These are phyloP conservation scores for Glomus cerebriforme DNA, from an alignment of 192 early-diverging fungal species.

Conservation along the genomic window DNA sequence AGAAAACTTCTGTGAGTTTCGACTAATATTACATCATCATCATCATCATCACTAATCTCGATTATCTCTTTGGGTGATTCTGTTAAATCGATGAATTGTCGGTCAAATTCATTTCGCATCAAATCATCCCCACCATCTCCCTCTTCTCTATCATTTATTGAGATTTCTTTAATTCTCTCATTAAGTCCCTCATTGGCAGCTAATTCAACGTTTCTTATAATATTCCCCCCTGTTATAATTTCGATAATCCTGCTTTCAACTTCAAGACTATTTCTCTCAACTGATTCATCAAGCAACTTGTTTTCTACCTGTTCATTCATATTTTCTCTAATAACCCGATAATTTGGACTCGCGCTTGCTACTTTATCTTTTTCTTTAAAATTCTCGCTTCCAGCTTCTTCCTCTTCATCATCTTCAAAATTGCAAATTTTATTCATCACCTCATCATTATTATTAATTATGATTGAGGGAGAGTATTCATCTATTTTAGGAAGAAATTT, in stretches of 20 bases:
- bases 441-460: neutral
- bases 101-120: neutral
- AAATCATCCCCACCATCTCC: neutral
- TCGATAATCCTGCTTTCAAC: neutral
- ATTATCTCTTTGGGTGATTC: neutral
- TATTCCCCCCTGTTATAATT: neutral
- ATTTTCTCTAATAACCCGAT: neutral
- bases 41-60: neutral
- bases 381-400: neutral
- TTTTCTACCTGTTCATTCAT: neutral
- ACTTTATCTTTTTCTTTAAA: neutral
- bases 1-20: neutral
- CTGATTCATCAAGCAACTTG: too few species aligned
- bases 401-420: neutral
- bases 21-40: neutral
- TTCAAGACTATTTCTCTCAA: neutral
- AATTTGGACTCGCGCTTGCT: neutral
- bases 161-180: neutral
- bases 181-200: neutral
- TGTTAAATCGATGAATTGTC: neutral
- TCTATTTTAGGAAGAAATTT: neutral
- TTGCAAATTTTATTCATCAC: neutral
- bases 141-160: neutral
- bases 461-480: neutral
- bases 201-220: neutral